phyloP scores from a whole-genome alignment of 2,329 filamentous ascomycete species.

The Hypoxylon sp. region DNA sequence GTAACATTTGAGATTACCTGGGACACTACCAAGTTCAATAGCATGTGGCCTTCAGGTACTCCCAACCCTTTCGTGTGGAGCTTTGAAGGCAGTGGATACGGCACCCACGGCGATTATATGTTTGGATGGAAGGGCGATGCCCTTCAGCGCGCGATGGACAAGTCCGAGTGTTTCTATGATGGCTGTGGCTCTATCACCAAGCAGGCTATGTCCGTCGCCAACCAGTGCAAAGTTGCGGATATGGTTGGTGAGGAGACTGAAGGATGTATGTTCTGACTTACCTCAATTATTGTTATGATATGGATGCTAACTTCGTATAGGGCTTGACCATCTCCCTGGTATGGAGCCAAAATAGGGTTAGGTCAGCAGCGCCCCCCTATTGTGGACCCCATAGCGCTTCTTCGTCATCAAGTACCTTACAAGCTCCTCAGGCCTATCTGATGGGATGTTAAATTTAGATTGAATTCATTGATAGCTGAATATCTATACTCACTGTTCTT shows the following conservation, averaged over 20 bases:
- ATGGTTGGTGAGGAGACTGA: conserved; percentile 51
- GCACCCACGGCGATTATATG: conserved; percentile 47
- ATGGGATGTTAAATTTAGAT: background rate
- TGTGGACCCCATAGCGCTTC: background rate
- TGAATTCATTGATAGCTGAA: background rate
- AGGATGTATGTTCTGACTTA: conserved; percentile 50
- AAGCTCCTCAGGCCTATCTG: background rate
- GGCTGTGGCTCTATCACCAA: conserved; percentile 53
- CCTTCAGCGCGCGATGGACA: conserved; percentile 54
- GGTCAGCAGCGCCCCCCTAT: background rate
- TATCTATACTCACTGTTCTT: background rate
- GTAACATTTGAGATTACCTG: conserved; percentile 61
- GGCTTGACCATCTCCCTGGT: conserved; percentile 45
- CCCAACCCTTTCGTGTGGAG: conserved; percentile 53
- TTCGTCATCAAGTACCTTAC: background rate
- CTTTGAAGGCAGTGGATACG: conserved; percentile 54
- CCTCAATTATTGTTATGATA: background rate
- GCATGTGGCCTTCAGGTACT: conserved; percentile 54
- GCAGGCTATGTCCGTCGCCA: conserved; percentile 51
- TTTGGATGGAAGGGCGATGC: conserved; percentile 49
- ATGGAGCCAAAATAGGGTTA: conserved; percentile 19
- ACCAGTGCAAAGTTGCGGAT: conserved; percentile 51
- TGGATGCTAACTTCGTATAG: conserved; percentile 38
- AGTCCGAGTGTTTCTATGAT: conserved; percentile 59
- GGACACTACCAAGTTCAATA: conserved; percentile 58